These are phyloP conservation scores for Verticillium tricorpus DNA, from an alignment of 2,329 filamentous ascomycete species.

Conservation along the genomic window DNA sequence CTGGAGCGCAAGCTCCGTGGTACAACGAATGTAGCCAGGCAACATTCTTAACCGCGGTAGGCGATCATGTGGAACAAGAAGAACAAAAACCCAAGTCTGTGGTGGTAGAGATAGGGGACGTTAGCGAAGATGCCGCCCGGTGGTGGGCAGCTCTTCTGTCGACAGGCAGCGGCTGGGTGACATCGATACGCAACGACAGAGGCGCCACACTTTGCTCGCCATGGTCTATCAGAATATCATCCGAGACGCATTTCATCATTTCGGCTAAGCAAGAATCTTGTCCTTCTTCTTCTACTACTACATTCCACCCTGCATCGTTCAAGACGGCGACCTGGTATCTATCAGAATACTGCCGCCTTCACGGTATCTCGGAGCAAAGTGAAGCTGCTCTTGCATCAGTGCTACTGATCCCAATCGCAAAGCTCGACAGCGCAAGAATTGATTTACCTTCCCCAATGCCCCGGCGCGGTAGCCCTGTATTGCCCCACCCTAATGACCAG, in stretches of 20 bases:
- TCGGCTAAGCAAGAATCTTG: not conserved
- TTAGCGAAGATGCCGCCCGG: slow-evolving; percentile 18
- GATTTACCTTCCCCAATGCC: not conserved
- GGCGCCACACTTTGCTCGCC: slow-evolving; percentile 1
- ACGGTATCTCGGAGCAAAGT: slow-evolving; percentile 18
- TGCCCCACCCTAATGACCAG: not conserved
- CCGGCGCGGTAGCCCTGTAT: not conserved
- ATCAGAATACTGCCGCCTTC: slow-evolving; percentile 18
- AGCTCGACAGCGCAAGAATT: slow-evolving; percentile 16
- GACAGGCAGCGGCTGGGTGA: slow-evolving; percentile 18
- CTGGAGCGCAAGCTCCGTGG: slow-evolving; percentile 13
- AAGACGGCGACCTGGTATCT: slow-evolving; percentile 18
- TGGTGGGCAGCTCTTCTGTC: slow-evolving; percentile 24
- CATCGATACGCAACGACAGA: slow-evolving; percentile 13
- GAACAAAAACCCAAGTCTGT: slow-evolving; percentile 1
- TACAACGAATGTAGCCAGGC: slow-evolving; percentile 12
- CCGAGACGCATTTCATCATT: slow-evolving; percentile 4
- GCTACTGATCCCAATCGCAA: slow-evolving; percentile 21
- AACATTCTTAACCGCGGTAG: not conserved
- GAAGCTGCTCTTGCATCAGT: slow-evolving; percentile 21
- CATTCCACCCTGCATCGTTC: slow-evolving; percentile 13
- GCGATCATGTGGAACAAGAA: not conserved
- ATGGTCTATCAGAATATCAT: slow-evolving; percentile 15
- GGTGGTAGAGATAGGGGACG: slow-evolving; percentile 17
- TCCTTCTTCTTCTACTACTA: not conserved